Base-by-base conservation (phyloP, 2,329 filamentous ascomycete genomes). In the Apiospora marii region DNA sequence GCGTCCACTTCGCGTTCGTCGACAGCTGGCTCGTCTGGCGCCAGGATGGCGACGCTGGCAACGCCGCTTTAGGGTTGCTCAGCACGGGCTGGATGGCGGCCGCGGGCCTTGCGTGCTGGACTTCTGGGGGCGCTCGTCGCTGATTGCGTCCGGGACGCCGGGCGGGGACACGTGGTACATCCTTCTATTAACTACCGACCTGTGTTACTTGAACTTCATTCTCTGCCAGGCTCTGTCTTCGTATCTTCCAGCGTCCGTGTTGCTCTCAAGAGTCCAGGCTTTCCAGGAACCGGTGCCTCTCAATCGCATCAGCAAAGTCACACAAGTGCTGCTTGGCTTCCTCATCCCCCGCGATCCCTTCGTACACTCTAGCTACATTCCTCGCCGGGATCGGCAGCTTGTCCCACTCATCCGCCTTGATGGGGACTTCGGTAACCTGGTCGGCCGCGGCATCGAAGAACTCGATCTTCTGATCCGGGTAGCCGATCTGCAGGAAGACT, bases 21-120 rank as follows among this genome's bases (percentile, higher is more conserved):
- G 79, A 80, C 68, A 75, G 76, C 34, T 78, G 73, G 19, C 72
- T 79, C 19, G 76, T 80, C 4, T 80, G 77, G 78, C 76, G 44
- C 48, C n/a, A n/a, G n/a, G 75, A 76, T 73, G 77, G 77, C 6
- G 37, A 61, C 30, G 30, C 53, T 0, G 27, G 51, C 51, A 58
- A 58, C 6, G 51, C 51, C 27, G 27, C 27, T 3, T 58, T 34
- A 3, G 27, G 51, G 0, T 14, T 58, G 3, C 27, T 58, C 27
- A 34, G 51, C 27, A 34, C 51, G 27, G 51, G 51, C 0, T 3
- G 34, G 51, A 27, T 58, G 1, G 34, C 27, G 14, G 51, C 51
- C 13, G 51, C 51, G 27, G 51, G 51, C 1, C 1, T 34, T 5
- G 51, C 51, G 14, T 14, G 51, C 1, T 58, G 1, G 51, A 58